Percentiles rank a stretch among this genome's conserved stretches.
Evolutionary conservation across 2,329 filamentous ascomycete species (phyloP).

Genomic region (Penicillium sp.): DNA sequence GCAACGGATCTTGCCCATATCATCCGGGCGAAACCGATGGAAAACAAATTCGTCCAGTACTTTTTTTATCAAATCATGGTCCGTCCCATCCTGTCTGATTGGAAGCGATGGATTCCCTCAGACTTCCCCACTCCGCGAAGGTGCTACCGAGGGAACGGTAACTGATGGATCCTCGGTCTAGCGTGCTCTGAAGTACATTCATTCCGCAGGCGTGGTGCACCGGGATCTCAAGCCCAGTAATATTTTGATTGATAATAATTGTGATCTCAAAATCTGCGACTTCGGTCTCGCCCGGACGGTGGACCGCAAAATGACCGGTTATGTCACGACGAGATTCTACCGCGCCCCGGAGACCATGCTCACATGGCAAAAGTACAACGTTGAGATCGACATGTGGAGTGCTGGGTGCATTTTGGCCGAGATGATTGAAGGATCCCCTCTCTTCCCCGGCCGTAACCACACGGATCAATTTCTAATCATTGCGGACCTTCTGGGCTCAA

Average conservation of each 20-base stretch:
- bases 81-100: constrained; percentile 33
- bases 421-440: constrained; percentile 96
- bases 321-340: constrained; percentile 98
- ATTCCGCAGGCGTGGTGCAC: constrained; percentile 96
- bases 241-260: constrained; percentile 99
- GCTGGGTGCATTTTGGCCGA: constrained; percentile 98
- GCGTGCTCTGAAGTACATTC: constrained; percentile 98
- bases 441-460: constrained; percentile 98
- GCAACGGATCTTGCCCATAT: constrained; percentile 94
- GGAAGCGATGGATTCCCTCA: background rate
- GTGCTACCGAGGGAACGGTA: too few relatives aligned
- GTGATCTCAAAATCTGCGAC: constrained; percentile 98
- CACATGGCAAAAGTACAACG: constrained; percentile 99
- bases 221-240: constrained; percentile 98
- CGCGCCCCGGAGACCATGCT: constrained; percentile 99
- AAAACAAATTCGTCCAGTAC: constrained; percentile 99
- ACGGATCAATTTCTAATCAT: constrained; percentile 99
- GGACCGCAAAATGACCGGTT: constrained; percentile 98
- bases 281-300: constrained; percentile 96
- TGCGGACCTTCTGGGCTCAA: constrained; percentile 90
- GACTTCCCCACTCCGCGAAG: too few relatives aligned
- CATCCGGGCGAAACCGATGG: constrained; percentile 86
- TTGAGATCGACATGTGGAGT: constrained; percentile 99
- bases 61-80: constrained; percentile 99
- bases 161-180: constrained; percentile 36